Conservation (phyloP, 106 monocot genomes). For the Allium cepa region DNA sequence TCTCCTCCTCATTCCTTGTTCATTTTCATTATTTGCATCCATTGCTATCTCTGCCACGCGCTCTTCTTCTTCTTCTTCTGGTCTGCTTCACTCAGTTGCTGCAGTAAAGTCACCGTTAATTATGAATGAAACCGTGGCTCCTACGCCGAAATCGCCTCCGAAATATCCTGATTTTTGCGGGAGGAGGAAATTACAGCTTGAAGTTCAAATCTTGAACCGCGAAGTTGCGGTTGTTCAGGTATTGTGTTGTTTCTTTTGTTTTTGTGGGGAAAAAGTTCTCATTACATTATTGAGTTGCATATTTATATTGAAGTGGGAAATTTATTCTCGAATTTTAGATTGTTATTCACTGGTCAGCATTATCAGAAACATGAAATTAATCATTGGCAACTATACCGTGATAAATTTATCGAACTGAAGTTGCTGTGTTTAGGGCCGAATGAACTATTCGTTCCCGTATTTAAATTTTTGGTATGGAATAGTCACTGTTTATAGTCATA, state of each 20-base stretch:
- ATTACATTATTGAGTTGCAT: background rate
- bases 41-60: background rate
- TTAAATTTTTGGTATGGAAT: too few species aligned
- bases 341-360: too few species aligned
- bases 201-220: conserved; percentile 74
- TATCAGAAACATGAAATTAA: too few species aligned
- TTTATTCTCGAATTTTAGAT: too few species aligned
- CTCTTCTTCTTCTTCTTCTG: background rate
- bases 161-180: conserved; percentile 92
- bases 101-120: background rate
- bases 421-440: too few species aligned
- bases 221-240: conserved; percentile 94
- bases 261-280: background rate
- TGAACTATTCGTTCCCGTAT: too few species aligned
- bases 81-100: background rate
- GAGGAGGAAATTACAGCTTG: conserved; percentile 68
- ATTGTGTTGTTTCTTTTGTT: background rate
- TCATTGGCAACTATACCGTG: too few species aligned
- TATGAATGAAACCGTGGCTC: conserved; percentile 19
- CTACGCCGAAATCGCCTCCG: conserved; percentile 75
- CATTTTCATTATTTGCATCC: background rate
- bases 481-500: too few species aligned
- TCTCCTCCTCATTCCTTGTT: background rate
- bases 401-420: too few species aligned
- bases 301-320: background rate